Evolutionary conservation across 495 filamentous ascomycete species (phyloP).

Genomic region (Neurospora hispaniola): DNA sequence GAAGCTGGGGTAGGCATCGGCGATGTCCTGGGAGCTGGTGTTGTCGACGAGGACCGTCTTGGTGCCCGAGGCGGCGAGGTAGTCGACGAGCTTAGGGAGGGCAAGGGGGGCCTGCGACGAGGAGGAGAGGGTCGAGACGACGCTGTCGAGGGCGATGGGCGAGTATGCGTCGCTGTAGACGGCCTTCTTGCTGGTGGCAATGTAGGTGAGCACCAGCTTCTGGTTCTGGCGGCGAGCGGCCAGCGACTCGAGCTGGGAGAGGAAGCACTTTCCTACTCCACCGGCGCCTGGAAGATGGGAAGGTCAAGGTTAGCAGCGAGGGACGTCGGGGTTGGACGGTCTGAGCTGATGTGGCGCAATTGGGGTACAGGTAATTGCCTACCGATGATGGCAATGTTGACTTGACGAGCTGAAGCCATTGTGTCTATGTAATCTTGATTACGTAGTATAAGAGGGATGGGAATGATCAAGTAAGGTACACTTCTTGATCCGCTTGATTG

Average conservation of each 20-base stretch:
- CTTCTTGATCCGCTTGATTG: conserved; percentile 2
- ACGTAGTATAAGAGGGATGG: not conserved
- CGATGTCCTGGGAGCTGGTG: conserved; percentile 75
- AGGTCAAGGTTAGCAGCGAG: not conserved
- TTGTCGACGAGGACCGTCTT: conserved; percentile 83
- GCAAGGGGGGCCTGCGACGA: conserved; percentile 47
- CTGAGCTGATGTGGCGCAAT: not conserved
- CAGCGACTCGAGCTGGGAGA: conserved; percentile 60
- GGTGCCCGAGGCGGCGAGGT: conserved; percentile 58
- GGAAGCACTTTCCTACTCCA: conserved; percentile 86
- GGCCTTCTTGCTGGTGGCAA: conserved; percentile 69
- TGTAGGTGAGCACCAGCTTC: conserved; percentile 62
- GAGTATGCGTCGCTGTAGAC: conserved; percentile 54
- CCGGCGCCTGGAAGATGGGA: conserved; percentile 57
- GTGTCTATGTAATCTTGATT: not conserved
- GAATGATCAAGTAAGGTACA: not conserved
- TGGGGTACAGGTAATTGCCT: not conserved
- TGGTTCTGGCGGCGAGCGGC: conserved; percentile 42
- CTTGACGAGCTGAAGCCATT: conserved; percentile 20
- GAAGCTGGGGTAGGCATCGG: conserved; percentile 66
- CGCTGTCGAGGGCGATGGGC: conserved; percentile 43
- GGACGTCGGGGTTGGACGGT: not conserved
- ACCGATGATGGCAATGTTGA: conserved; percentile 27
- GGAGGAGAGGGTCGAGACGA: conserved; percentile 42
- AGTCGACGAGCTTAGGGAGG: conserved; percentile 58